Evolutionary conservation across 192 early-diverging fungal genomes (phyloP), one percentile per base, ranked within the genome.

Genomic region (Pilaira anomala): DNA sequence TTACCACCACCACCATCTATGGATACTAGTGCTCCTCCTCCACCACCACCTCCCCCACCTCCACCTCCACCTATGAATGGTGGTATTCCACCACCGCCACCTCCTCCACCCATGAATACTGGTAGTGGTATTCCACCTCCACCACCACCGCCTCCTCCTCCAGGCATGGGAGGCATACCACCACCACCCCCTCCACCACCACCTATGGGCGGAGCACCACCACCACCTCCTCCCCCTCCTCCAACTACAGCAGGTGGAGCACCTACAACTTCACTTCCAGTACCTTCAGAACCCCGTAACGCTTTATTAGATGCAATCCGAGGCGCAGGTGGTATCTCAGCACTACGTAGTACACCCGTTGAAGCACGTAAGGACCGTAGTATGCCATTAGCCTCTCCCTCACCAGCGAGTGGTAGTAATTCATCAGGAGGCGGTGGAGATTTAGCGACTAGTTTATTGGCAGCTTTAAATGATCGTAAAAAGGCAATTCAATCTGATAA

Each of bases 241-340:
- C 30, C 46, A 25, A 30, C 56, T n/a, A 1, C 1, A 28, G 39
- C 33, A 13, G 50, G 29, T 22, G 49, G 36, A 44, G 19, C 66
- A 21, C 50, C 49, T 24, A 28, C 60, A 44, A 25, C 69, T 28
- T n/a, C 41, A 21, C 2, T 24, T 14, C 28, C 46, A 7, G 53
- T 64, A n/a, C 18, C 53, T 40, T 36, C 41, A 13, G 45, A 42
- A 59, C 67, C 53, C 33, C 68, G 78, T 30, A 39, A 49, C 33
- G 78, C 75, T 56, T 64, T 84, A 28, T 40, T 84, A 50, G 76
- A 73, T 39, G 75, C 75, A 36, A 84, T 84, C 53, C 71, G 79
- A 49, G 62, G 63, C 18, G 71, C 76, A 9, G 82, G 82, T 22
- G 82, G 82, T 19, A 69, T 78, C 59, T 51, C 55, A 21, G 59